These are phyloP conservation scores for Phycomyces blakesleeanus DNA, from an alignment of 192 early-diverging fungal species.

Conservation along the genomic window DNA sequence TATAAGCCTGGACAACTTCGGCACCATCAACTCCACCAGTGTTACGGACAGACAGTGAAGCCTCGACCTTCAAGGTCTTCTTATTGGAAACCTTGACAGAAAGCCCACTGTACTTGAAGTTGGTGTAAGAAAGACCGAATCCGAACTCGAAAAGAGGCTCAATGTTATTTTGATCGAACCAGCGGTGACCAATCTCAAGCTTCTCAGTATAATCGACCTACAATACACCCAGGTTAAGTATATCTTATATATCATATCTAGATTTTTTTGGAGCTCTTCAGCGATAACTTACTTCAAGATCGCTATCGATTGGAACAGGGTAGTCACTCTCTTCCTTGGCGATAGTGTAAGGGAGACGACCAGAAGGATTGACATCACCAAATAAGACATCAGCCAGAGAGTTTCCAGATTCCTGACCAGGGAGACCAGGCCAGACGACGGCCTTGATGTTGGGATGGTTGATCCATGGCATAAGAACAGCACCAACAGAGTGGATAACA, in stretches of 20 bases:
- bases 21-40: slow-evolving; percentile 27
- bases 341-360: slow-evolving; percentile 63
- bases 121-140: slow-evolving; percentile 64
- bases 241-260: background rate
- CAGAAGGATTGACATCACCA: slow-evolving; percentile 60
- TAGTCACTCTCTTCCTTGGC: slow-evolving; percentile 41
- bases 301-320: slow-evolving; percentile 12
- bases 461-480: slow-evolving; percentile 57
- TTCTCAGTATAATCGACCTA: slow-evolving; percentile 58
- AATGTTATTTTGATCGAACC: slow-evolving; percentile 45
- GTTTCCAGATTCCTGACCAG: slow-evolving; percentile 68
- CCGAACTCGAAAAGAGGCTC: slow-evolving; percentile 56
- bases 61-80: slow-evolving; percentile 2
- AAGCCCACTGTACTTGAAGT: slow-evolving; percentile 48
- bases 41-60: slow-evolving; percentile 30
- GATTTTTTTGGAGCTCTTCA: background rate
- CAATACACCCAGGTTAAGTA: background rate
- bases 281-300: slow-evolving; percentile 5
- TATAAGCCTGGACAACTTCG: slow-evolving; percentile 34
- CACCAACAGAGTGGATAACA: slow-evolving; percentile 53
- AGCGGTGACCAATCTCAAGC: slow-evolving; percentile 53
- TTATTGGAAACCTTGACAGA: background rate
- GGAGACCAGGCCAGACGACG: slow-evolving; percentile 52
- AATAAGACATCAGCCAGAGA: slow-evolving; percentile 65
- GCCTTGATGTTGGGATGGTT: slow-evolving; percentile 59